Evolutionary conservation across 805 yeast genomes (phyloP), one percentile per base, ranked within the genome.

Genomic region (Candida wancherniae): DNA sequence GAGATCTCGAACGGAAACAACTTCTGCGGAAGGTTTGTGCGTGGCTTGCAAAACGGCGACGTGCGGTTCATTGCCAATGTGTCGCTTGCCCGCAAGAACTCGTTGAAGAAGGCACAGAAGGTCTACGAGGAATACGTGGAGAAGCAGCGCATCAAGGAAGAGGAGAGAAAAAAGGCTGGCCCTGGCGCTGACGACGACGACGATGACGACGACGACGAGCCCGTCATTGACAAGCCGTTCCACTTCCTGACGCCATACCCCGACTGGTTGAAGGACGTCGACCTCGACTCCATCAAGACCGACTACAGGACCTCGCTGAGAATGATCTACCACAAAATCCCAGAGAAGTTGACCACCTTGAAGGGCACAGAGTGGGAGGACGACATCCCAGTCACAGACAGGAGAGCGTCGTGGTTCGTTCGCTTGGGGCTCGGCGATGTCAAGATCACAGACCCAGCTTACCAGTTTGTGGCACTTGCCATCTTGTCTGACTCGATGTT

Each of bases 401-500:
- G 65, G 13, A 41, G 44, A 20, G 28, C 54, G 16, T 31, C 60
- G 14, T 58, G 43, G 40, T 53, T 45, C 30, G 47, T 44, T 2
- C 44, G 46, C 22, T 33, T 59, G 12, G 53, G 55, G 23, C 53
- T 51, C 36, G 48, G 50, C 14, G 42, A 45, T 19, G 33, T 41
- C 21, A 37, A 38, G 4, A 44, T 50, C 25, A 24, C 33, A 5
- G 48, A 42, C 15, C 29, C 36, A 18, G 42, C 37, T 12, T 55
- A 37, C 37, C 54, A 73, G 37, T 77, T 72, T 53, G 76, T 70
- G 6, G 80, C 80, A 0, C 48, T 78, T 27, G 78, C 80, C 3
- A 74, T 74, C 36, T 54, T 77, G 8, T 69, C 82, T 0, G 86
- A 80, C 47, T 66, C 77, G 9, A 67, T 72, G 34, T 67, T 73